Evolutionary conservation across 2,329 filamentous ascomycete species (phyloP).

Genomic region (Alternaria atra): DNA sequence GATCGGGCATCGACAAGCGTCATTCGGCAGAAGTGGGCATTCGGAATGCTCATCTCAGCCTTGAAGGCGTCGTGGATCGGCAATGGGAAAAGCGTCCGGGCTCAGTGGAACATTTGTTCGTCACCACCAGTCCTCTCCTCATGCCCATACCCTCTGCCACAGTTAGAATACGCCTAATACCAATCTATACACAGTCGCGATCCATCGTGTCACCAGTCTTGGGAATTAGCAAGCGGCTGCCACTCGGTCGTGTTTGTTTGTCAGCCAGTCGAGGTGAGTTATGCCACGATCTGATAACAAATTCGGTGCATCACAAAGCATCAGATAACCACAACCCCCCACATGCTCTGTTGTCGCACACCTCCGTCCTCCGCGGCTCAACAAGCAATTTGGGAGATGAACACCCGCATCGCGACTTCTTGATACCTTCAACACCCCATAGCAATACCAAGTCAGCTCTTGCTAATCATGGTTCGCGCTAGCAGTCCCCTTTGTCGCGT

Average conservation of each 20-base stretch:
- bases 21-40: conserved; percentile 15
- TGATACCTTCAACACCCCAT: not conserved
- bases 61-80: conserved; percentile 19
- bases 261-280: conserved; percentile 28
- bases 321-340: conserved; percentile 19
- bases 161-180: conserved; percentile 6
- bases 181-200: not conserved
- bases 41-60: conserved; percentile 20
- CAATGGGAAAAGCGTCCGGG: conserved; percentile 14
- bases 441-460: conserved; percentile 18
- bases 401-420: not conserved
- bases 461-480: conserved; percentile 41
- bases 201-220: conserved; percentile 23
- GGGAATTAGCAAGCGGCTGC: conserved; percentile 18
- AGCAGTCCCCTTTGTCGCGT: conserved; percentile 35
- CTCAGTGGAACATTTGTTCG: conserved; percentile 14
- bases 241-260: conserved; percentile 25
- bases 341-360: conserved; percentile 9
- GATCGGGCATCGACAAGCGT: conserved; percentile 10
- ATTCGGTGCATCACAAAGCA: conserved; percentile 20
- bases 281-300: conserved; percentile 43
- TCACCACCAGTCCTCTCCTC: conserved; percentile 25
- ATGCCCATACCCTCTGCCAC: conserved; percentile 11
- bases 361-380: conserved; percentile 10
- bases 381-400: conserved; percentile 5